Evolutionary conservation across 2,329 filamentous ascomycete species (phyloP).

Genomic region (Periconia sp.): DNA sequence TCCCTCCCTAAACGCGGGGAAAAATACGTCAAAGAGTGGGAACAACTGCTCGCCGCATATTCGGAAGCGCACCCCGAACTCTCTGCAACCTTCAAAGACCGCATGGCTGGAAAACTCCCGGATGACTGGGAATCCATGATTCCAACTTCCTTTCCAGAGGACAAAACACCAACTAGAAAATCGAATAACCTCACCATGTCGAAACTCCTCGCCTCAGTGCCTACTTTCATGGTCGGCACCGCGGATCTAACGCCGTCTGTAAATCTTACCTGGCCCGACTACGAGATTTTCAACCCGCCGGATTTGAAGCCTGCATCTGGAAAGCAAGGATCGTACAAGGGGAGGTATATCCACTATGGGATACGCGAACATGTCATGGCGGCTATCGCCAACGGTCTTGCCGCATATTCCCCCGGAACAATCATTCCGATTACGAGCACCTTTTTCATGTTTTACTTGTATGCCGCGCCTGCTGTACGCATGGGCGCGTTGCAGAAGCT

Average conservation of each 20-base stretch:
- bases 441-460: conserved; percentile 70
- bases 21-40: conserved; percentile 56
- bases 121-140: conserved; percentile 58
- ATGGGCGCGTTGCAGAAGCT: conserved; percentile 65
- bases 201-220: conserved; percentile 75
- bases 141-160: conserved; percentile 55
- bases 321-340: conserved; percentile 60
- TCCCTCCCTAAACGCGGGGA: conserved; percentile 56
- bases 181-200: conserved; percentile 58
- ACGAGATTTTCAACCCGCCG: conserved; percentile 56
- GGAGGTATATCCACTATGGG: conserved; percentile 57
- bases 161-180: conserved; percentile 58
- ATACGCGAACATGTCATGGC: conserved; percentile 46
- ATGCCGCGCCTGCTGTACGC: conserved; percentile 64
- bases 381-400: conserved; percentile 59
- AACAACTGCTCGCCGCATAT: conserved; percentile 52
- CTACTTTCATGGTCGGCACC: conserved; percentile 84
- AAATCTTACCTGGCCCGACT: conserved; percentile 58
- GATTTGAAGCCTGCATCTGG: conserved; percentile 47
- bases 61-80: conserved; percentile 55
- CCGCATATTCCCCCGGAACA: conserved; percentile 53
- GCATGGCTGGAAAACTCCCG: conserved; percentile 57
- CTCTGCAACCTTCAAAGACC: conserved; percentile 54
- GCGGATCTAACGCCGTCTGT: conserved; percentile 60
- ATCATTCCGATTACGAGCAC: conserved; percentile 64